Evolutionary conservation across 2,329 filamentous ascomycete species (phyloP), one percentile per base, ranked within the genome.

Genomic region (Talaromyces piceae): DNA sequence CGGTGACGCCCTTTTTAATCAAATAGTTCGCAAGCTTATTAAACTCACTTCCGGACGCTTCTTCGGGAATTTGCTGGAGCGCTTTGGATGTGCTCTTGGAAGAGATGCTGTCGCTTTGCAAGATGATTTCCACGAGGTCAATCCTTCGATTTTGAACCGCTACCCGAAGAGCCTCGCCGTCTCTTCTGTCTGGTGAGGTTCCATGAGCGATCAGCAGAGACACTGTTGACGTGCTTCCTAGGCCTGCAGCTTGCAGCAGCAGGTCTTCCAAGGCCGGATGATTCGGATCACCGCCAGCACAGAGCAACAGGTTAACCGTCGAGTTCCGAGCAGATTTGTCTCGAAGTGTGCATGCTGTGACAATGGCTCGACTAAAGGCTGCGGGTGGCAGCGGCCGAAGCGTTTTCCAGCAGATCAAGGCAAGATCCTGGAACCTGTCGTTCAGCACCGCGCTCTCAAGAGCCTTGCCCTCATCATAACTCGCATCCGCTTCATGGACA

Each of bases 241-340:
- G 4, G 8, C 16, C 41, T 22, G 25, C 45, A n/a, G 45, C 22
- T 20, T 47, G 18, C 23, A 48, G 11, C 16, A 48, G n/a, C 11
- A 48, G 31, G 16, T 48, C 46, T 48, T 18, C 46, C 22, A 48
- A 41, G 12, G 46, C 46, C 23, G 46, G 12, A 26, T 48, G 46
- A 12, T 22, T n/a, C 6, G 13, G 30, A 4, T 48, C 46, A 8
- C 20, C 46, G 7, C 46, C 46, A 28, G 31, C 46, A 7, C 46
- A 48, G 5, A 48, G 16, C 3, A 48, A 6, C 5, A 48, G 18
- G 16, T 48, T 39, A 1, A 41, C n/a, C 5, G 16, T 39, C 7
- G 46, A 27, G 25, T 48, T 39, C 28, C 46, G 23, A 11, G 20
- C 3, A n/a, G 16, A 11, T 23, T 48, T 33, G 20, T 48, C 46